phyloP scores from a whole-genome alignment of 108 stramenopile genomes.

The Bacterosira constricta region DNA sequence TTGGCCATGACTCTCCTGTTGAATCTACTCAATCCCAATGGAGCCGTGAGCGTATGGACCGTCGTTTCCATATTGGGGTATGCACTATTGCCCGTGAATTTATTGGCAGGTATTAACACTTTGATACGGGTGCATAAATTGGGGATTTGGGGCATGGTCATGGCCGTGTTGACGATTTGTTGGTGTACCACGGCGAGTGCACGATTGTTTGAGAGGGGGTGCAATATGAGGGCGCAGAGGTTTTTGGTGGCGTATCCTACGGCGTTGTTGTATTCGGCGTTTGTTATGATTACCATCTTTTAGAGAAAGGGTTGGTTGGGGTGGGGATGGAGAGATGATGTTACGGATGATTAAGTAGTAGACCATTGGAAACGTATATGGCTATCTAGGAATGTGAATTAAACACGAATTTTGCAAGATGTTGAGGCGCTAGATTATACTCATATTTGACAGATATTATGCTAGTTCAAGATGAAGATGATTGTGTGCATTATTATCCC shows the following conservation, averaged over 20 bases:
- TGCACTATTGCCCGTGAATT: constrained; percentile 94
- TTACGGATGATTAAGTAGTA: no score
- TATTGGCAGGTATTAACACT: constrained; percentile 90
- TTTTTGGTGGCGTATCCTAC: constrained; percentile 98
- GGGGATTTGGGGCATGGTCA: constrained; percentile 72
- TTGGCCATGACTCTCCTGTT: constrained; percentile 81
- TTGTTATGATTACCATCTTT: constrained; percentile 99
- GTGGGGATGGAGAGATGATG: background rate
- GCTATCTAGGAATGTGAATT: no score
- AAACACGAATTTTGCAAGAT: no score
- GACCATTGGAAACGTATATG: no score
- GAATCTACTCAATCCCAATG: constrained; percentile 89
- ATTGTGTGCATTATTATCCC: no score
- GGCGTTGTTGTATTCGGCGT: constrained; percentile 94
- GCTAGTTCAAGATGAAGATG: no score
- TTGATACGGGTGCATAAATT: constrained; percentile 67
- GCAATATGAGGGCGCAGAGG: constrained; percentile 91
- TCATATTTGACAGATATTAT: no score
- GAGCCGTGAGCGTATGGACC: constrained; percentile 77
- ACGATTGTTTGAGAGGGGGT: constrained; percentile 93
- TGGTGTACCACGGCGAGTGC: constrained; percentile 93
- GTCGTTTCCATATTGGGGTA: constrained; percentile 95
- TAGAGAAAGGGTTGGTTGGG: constrained; percentile 42
- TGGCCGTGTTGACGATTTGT: constrained; percentile 83
- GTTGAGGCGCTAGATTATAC: no score